These are phyloP conservation scores for Diaporthe amygdali DNA, from an alignment of 2,329 filamentous ascomycete species.

Conservation along the genomic window DNA sequence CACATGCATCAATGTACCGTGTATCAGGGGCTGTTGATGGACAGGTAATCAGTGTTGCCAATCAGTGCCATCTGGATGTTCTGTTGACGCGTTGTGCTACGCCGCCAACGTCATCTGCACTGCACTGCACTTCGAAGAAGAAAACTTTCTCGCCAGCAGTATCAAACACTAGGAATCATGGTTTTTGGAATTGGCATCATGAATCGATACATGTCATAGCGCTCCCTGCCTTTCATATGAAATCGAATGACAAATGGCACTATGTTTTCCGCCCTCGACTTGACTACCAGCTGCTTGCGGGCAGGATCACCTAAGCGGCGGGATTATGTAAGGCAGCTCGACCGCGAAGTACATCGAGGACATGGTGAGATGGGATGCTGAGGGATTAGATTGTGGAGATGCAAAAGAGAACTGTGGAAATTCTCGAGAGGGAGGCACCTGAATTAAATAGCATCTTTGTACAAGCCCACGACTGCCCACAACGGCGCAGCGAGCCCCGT, in stretches of 20 bases:
- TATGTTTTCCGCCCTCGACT: neutral
- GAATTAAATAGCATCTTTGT: neutral
- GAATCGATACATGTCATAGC: too few species aligned
- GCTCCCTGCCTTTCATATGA: neutral
- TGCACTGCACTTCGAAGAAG: too few species aligned
- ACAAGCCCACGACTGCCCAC: neutral
- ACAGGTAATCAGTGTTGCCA: neutral
- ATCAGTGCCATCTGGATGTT: neutral
- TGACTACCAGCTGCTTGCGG: neutral
- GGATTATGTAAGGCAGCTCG: neutral
- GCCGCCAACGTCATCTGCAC: neutral
- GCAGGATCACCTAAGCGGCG: neutral
- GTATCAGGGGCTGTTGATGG: neutral
- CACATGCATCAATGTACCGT: neutral
- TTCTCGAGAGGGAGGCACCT: neutral
- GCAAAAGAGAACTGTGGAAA: neutral
- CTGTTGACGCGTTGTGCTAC: neutral
- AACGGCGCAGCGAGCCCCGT: neutral
- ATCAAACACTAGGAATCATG: too few species aligned
- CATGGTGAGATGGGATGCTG: neutral
- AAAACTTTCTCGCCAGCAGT: neutral
- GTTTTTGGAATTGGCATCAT: neutral
- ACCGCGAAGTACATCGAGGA: neutral
- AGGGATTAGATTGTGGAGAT: neutral
- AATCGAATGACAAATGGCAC: neutral